Evolutionary conservation across 768 basidiomycete genomes (phyloP).

Genomic region (Auricularia auricula-judae): DNA sequence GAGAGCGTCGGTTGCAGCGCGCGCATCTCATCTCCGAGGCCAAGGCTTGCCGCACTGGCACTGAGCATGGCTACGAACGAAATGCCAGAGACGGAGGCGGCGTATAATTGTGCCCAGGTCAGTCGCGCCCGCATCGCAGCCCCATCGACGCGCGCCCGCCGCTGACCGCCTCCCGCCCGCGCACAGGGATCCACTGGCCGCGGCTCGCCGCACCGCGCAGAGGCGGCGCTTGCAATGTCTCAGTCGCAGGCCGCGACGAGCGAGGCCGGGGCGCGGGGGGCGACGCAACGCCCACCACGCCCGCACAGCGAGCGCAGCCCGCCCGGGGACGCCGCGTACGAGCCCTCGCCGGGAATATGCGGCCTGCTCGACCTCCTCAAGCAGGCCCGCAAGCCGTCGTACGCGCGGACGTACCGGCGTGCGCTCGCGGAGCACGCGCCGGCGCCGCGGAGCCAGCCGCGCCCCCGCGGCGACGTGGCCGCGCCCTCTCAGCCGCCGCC

Average conservation of each 20-base stretch:
- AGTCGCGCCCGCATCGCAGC: too few relatives aligned
- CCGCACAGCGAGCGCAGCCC: neutral
- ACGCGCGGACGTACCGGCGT: neutral
- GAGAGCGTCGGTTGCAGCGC: neutral
- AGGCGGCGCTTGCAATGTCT: neutral
- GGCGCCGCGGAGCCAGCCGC: neutral
- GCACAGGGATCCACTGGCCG: neutral
- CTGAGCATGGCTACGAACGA: too few relatives aligned
- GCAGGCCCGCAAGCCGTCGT: neutral
- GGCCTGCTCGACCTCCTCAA: neutral
- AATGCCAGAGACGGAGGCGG: too few relatives aligned
- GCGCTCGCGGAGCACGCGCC: neutral
- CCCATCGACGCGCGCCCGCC: too few relatives aligned
- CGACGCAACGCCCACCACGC: neutral
- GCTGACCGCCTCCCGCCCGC: neutral
- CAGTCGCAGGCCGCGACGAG: neutral
- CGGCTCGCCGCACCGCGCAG: neutral
- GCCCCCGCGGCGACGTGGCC: neutral
- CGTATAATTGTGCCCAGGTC: too few relatives aligned
- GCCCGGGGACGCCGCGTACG: neutral
- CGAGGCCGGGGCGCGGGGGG: neutral
- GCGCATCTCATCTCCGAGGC: neutral
- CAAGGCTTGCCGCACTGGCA: too few relatives aligned
- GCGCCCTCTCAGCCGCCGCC: neutral
- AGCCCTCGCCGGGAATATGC: neutral